Base-by-base conservation (phyloP, 495 filamentous ascomycete genomes). In the Neurospora intermedia region DNA sequence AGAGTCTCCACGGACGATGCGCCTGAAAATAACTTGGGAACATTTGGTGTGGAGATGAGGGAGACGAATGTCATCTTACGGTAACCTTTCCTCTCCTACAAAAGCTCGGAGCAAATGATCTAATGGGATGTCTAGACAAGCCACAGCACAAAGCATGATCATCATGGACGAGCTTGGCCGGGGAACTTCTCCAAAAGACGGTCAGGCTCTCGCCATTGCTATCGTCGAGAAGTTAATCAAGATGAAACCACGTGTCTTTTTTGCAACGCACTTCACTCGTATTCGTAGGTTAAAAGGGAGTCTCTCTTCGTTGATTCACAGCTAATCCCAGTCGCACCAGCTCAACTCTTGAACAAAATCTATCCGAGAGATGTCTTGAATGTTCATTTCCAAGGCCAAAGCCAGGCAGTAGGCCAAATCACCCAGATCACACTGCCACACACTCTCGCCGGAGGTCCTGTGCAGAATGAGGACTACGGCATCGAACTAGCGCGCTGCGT, bases 151-250 rank as follows among this genome's bases (percentile, higher is more conserved):
- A 18, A 94, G 93, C 77, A 83, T 97, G 80, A 89, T 92, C 18
- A 92, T 99, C 66, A 88, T 98, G 74, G 96, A 99, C 77, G 96
- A 99, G 78, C 89, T 99, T 35, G 95, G 96, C 18, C 88, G 96
- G 27, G 96, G 94, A 9, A 98, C 96, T 13, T 95, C 93, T 78
- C 93, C 92, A 1, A 88, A 89, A 59, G 96, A 98, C 79, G 96
- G 96, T 0, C 83, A 97, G 13, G 90, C 92, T 16, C 93, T 98
- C 77, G 94, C 96, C n/a, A 79, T 97, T 69, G 90, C 93, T 31
- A 91, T 98, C 77, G 89, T 93, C 5, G 96, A 98, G 83, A 92
- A 92, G 1, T 83, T 99, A 20, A 87, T 99, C 11, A 85, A 92
- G 42, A 94, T 88, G 72, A 85, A 87, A 70, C 87, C 93, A 0